These are phyloP conservation scores for Psilocybe cyanescens DNA, from an alignment of 768 basidiomycete genomes.

Conservation along the genomic window DNA sequence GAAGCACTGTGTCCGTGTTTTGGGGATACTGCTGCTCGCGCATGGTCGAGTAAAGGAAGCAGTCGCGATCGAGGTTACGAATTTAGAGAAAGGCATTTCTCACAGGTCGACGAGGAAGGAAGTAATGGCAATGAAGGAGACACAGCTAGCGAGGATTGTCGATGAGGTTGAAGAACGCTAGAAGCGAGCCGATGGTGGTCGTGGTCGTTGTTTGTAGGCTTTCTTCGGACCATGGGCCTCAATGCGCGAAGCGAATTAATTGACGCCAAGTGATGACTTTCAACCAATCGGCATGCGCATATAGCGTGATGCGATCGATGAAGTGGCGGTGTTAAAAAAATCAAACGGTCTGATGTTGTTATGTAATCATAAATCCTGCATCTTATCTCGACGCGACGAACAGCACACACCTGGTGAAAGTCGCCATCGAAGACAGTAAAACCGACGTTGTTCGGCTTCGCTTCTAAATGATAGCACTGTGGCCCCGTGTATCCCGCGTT, in stretches of 20 bases:
- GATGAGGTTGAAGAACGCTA: too few relatives aligned
- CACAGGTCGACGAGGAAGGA: too few relatives aligned
- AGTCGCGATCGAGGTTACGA: not conserved
- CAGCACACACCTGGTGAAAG: too few relatives aligned
- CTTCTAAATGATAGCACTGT: too few relatives aligned
- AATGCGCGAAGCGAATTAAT: too few relatives aligned
- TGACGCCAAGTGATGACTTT: not conserved
- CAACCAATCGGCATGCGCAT: not conserved
- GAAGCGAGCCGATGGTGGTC: too few relatives aligned
- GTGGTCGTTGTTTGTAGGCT: not conserved
- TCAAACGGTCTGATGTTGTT: too few relatives aligned
- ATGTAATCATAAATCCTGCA: too few relatives aligned
- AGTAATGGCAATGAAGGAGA: not conserved
- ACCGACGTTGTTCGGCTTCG: too few relatives aligned
- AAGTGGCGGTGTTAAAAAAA: not conserved
- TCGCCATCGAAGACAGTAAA: too few relatives aligned
- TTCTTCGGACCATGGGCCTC: not conserved
- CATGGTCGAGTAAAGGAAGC: not conserved
- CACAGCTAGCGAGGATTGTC: not conserved
- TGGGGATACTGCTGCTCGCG: not conserved
- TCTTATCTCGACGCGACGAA: too few relatives aligned
- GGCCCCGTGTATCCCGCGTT: too few relatives aligned
- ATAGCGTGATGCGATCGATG: not conserved
- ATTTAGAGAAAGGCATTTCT: not conserved
- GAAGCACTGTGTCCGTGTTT: not conserved